These are phyloP conservation scores for Filosporella fistucella DNA, from an alignment of 495 filamentous ascomycete genomes.

Conservation along the genomic window DNA sequence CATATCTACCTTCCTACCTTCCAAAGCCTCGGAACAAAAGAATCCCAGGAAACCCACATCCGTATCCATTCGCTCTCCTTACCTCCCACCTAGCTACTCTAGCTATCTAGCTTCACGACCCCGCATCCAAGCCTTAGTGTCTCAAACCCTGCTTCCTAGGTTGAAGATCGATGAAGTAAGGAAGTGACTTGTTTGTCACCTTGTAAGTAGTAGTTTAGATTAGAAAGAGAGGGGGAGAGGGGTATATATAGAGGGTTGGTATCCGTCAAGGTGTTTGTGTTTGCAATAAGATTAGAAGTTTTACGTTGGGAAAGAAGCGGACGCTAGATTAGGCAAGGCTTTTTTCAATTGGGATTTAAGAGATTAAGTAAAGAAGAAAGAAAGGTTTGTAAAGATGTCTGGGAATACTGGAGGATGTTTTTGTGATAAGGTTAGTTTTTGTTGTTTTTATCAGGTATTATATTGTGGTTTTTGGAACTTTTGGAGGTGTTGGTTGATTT, in stretches of 20 bases:
- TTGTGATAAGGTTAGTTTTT: conserved; percentile 12
- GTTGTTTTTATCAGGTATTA: not conserved
- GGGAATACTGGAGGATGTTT: conserved; percentile 17
- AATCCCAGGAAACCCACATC: not conserved
- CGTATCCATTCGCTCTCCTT: not conserved
- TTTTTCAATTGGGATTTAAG: not conserved
- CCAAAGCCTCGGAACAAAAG: too few relatives aligned
- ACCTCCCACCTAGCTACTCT: too few relatives aligned
- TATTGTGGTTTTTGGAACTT: too few relatives aligned
- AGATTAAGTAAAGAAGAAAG: not conserved
- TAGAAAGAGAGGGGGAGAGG: not conserved
- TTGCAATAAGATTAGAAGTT: too few relatives aligned
- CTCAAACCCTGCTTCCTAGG: not conserved
- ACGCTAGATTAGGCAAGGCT: too few relatives aligned
- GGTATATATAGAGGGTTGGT: conserved; percentile 6
- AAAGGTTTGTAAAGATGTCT: conserved; percentile 17
- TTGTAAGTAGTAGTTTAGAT: not conserved
- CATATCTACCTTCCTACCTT: too few relatives aligned
- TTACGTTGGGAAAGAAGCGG: too few relatives aligned
- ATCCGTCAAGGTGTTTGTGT: conserved; percentile 9
- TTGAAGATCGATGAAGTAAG: not conserved
- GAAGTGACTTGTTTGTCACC: too few relatives aligned
- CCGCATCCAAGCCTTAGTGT: not conserved
- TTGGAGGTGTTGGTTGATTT: too few relatives aligned
- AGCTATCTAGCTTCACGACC: not conserved